These are phyloP conservation scores for Strobilomyces confusus DNA, from an alignment of 768 basidiomycete species.

Conservation along the genomic window DNA sequence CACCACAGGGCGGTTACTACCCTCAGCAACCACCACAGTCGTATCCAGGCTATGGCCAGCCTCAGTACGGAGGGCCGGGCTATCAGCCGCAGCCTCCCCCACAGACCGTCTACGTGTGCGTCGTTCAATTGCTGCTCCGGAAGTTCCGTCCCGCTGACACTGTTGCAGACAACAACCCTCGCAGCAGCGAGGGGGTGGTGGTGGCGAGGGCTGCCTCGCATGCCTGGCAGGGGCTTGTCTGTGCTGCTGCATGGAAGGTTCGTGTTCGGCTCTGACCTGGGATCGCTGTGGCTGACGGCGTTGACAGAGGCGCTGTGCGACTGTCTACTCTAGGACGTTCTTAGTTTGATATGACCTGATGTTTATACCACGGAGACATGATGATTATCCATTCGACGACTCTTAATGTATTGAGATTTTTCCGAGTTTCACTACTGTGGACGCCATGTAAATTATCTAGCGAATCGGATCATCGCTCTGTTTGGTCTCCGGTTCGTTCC, in stretches of 20 bases:
- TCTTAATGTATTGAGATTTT: conserved; percentile 16
- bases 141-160: neutral
- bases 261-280: conserved; percentile 23
- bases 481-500: conserved; percentile 39
- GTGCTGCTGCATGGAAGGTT: conserved; percentile 52
- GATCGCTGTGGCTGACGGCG: conserved; percentile 23
- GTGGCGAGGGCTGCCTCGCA: conserved; percentile 35
- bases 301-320: conserved; percentile 62
- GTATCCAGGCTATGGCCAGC: conserved; percentile 47
- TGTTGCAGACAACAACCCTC: conserved; percentile 38
- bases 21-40: conserved; percentile 71
- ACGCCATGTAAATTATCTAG: conserved; percentile 29
- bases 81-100: conserved; percentile 68
- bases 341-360: conserved; percentile 6
- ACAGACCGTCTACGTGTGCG: conserved; percentile 79
- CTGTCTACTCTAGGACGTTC: conserved; percentile 48
- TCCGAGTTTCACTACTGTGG: conserved; percentile 7
- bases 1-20: conserved; percentile 67
- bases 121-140: conserved; percentile 28
- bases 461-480: conserved; percentile 12
- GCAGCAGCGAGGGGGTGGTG: conserved; percentile 34
- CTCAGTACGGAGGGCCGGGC: conserved; percentile 23
- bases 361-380: conserved; percentile 13
- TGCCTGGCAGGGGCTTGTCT: conserved; percentile 46
- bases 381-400: conserved; percentile 10